Percentiles rank a stretch among this genome's conserved stretches.
Evolutionary conservation across 352 stramenopile species (phyloP).

Genomic region (Lagenidium giganteum): DNA sequence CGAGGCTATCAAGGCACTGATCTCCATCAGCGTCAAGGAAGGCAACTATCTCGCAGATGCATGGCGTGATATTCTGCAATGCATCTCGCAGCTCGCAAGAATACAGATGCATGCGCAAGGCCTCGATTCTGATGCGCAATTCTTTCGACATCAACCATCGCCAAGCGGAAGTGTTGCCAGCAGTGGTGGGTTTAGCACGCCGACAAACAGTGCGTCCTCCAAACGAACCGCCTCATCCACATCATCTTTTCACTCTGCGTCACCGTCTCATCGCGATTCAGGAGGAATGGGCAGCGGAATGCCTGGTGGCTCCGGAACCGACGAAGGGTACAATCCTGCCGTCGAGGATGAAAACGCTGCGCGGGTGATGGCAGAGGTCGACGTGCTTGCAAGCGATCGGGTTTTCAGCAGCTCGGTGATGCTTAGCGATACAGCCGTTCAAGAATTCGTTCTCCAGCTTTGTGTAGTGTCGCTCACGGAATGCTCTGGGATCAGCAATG

Average conservation of each 20-base stretch:
- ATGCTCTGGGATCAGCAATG: constrained; percentile 59
- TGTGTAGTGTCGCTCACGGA: constrained; percentile 90
- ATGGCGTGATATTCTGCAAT: constrained; percentile 96
- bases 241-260: constrained; percentile 23
- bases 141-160: constrained; percentile 63
- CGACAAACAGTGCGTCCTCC: background rate
- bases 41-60: constrained; percentile 96
- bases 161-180: constrained; percentile 23
- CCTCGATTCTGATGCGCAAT: constrained; percentile 69
- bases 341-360: constrained; percentile 84
- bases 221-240: constrained; percentile 13
- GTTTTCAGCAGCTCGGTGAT: constrained; percentile 89
- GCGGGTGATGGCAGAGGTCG: constrained; percentile 79
- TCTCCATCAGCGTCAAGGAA: constrained; percentile 96
- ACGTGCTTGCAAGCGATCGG: constrained; percentile 83
- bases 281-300: constrained; percentile 11
- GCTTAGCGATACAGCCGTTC: constrained; percentile 66
- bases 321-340: constrained; percentile 64
- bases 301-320: constrained; percentile 17
- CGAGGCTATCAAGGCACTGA: constrained; percentile 94
- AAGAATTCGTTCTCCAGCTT: constrained; percentile 89
- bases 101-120: constrained; percentile 95
- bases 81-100: constrained; percentile 96
- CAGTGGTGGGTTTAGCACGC: constrained; percentile 9
- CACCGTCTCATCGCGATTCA: constrained; percentile 48